Evolutionary conservation across 768 basidiomycete species (phyloP).

Genomic region (Rhizopogon vulgaris): DNA sequence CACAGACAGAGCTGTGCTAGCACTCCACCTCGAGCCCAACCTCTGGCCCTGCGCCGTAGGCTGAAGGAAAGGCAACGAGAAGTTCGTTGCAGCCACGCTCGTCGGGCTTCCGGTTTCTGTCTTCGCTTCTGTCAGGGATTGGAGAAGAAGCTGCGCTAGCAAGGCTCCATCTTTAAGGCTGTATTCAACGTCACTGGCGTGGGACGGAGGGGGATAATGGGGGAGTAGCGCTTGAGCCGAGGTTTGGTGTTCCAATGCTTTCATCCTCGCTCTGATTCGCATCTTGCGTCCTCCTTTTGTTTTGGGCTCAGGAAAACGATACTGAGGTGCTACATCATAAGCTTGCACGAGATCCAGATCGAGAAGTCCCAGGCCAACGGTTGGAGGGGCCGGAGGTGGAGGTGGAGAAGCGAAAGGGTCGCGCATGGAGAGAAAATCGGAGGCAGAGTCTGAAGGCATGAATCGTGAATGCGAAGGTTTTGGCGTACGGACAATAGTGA

Average conservation of each 20-base stretch:
- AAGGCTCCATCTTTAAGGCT: slow-evolving; percentile 23
- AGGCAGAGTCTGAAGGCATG: slow-evolving; percentile 18
- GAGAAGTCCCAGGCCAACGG: slow-evolving; percentile 18
- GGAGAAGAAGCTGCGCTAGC: slow-evolving; percentile 24
- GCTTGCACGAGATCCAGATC: slow-evolving; percentile 20
- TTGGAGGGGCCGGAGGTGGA: slow-evolving; percentile 24
- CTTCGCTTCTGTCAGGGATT: slow-evolving; percentile 15
- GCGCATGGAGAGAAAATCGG: slow-evolving; percentile 28
- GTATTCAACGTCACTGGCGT: slow-evolving; percentile 2
- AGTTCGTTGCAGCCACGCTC: neutral
- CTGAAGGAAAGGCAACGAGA: slow-evolving; percentile 10
- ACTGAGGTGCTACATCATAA: slow-evolving; percentile 20
- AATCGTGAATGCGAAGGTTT: slow-evolving; percentile 17
- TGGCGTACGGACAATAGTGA: slow-evolving; percentile 2
- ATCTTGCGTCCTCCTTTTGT: slow-evolving; percentile 16
- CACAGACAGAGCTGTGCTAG: slow-evolving; percentile 22
- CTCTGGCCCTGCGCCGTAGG: slow-evolving; percentile 10
- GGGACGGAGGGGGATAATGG: slow-evolving; percentile 9
- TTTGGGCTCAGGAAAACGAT: slow-evolving; percentile 27
- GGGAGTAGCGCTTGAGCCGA: slow-evolving; percentile 22
- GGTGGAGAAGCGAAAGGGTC: slow-evolving; percentile 27
- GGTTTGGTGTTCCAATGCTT: slow-evolving; percentile 18
- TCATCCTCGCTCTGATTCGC: slow-evolving; percentile 11
- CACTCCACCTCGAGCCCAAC: slow-evolving; percentile 23
- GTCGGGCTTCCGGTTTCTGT: neutral